phyloP scores from a whole-genome alignment of 495 filamentous ascomycete genomes.

The Saxophila tyrrhenica region DNA sequence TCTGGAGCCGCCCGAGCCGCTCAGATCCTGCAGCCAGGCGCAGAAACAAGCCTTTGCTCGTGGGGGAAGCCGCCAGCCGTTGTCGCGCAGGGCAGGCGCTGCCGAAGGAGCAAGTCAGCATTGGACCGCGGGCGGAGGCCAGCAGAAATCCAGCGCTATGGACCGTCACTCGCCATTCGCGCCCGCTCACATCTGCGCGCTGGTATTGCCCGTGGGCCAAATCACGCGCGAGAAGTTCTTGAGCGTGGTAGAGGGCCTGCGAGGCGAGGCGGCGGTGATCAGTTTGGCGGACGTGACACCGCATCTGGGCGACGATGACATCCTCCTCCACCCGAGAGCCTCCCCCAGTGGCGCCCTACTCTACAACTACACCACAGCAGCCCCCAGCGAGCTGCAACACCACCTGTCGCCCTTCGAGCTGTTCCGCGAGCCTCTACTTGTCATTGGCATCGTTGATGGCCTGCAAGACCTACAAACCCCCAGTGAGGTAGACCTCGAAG shows the following conservation, averaged over 20 bases:
- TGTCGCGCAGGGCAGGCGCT: neutral
- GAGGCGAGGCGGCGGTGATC: conserved; percentile 65
- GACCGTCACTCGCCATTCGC: conserved; percentile 80
- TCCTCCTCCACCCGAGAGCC: conserved; percentile 90
- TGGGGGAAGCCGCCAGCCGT: neutral
- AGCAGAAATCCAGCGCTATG: conserved; percentile 24
- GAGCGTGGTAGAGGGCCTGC: conserved; percentile 64
- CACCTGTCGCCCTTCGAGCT: conserved; percentile 78
- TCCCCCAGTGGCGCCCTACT: conserved; percentile 83
- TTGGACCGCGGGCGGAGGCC: neutral
- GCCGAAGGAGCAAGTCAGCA: neutral
- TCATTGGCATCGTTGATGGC: conserved; percentile 66
- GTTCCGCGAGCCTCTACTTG: conserved; percentile 65
- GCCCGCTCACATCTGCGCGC: conserved; percentile 73
- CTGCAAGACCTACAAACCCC: neutral
- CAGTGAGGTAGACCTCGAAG: conserved; percentile 36
- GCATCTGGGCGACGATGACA: conserved; percentile 79
- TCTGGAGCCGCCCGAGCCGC: no score
- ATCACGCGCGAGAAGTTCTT: conserved; percentile 75
- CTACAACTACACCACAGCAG: conserved; percentile 75
- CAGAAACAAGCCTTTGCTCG: neutral
- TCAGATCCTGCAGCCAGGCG: neutral
- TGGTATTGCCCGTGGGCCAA: conserved; percentile 73
- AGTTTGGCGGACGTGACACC: conserved; percentile 84
- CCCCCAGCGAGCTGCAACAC: conserved; percentile 39